Conservation (phyloP, 371 early-diverging fungal species). For the Lichtheimia hyalospora region DNA sequence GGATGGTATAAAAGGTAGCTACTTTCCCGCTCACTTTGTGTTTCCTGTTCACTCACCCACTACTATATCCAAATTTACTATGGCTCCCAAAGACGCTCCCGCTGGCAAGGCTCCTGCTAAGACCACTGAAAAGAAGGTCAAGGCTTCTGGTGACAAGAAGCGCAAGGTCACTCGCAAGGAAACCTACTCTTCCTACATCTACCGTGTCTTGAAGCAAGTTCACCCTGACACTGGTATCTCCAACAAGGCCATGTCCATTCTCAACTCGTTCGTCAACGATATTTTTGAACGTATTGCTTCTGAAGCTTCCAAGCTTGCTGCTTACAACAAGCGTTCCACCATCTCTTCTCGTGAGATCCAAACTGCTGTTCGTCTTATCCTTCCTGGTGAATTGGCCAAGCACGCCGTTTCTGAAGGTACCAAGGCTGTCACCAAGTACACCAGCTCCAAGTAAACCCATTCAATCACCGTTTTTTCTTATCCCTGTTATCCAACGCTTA, state of each 20-base stretch:
- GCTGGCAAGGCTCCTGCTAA: slow-evolving; percentile 77
- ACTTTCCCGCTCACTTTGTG: background rate
- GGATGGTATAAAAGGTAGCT: slow-evolving; percentile 10
- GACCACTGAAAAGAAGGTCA: slow-evolving; percentile 54
- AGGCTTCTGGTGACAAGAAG: slow-evolving; percentile 61
- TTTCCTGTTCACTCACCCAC: slow-evolving; percentile 1
- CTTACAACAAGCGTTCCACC: slow-evolving; percentile 93
- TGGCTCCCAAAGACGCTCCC: slow-evolving; percentile 59
- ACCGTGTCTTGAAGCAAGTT: slow-evolving; percentile 91
- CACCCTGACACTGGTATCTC: slow-evolving; percentile 97
- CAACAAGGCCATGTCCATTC: slow-evolving; percentile 98
- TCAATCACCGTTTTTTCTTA: background rate
- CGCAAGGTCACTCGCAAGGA: slow-evolving; percentile 68
- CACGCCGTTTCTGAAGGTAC: slow-evolving; percentile 97
- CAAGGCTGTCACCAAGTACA: slow-evolving; percentile 97
- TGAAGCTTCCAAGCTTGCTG: slow-evolving; percentile 88
- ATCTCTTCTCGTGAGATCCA: slow-evolving; percentile 96
- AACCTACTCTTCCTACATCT: slow-evolving; percentile 91
- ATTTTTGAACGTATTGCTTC: slow-evolving; percentile 91
- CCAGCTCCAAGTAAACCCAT: slow-evolving; percentile 68
- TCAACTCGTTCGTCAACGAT: slow-evolving; percentile 98
- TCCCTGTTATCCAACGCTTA: too few relatives aligned
- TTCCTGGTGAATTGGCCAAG: slow-evolving; percentile 96
- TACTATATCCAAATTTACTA: slow-evolving; percentile 19
- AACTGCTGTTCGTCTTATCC: slow-evolving; percentile 90